phyloP scores from a whole-genome alignment of 2,329 filamentous ascomycete genomes.

The Amesomyces nigricolor region DNA sequence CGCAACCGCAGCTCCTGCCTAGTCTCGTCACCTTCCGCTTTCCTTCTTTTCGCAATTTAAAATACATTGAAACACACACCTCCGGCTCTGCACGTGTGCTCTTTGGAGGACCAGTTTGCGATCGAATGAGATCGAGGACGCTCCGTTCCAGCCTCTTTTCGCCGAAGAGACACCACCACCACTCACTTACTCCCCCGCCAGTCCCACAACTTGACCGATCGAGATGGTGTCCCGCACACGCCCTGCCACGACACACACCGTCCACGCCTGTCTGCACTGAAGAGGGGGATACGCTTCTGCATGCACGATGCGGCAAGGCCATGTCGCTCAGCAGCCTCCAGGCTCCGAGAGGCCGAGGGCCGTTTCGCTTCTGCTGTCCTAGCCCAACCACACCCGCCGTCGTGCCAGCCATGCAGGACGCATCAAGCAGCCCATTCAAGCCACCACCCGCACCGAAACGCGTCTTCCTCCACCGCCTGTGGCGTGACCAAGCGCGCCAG shows the following conservation, averaged over 20 bases:
- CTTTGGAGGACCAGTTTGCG: slow-evolving; percentile 19
- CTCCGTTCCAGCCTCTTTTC: slow-evolving; percentile 1
- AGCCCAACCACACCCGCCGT: slow-evolving; percentile 21
- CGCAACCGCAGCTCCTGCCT: not conserved
- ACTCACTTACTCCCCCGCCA: not conserved
- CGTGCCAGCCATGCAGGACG: slow-evolving; percentile 15
- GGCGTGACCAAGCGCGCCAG: slow-evolving; percentile 7
- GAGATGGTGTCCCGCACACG: slow-evolving; percentile 14
- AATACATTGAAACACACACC: slow-evolving; percentile 22
- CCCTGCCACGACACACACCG: slow-evolving; percentile 16
- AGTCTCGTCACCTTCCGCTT: slow-evolving; percentile 6
- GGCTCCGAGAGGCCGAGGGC: not conserved
- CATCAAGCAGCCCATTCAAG: slow-evolving; percentile 8
- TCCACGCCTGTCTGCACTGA: slow-evolving; percentile 3
- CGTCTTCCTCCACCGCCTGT: slow-evolving; percentile 14
- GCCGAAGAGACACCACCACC: not conserved
- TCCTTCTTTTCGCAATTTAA: slow-evolving; percentile 1
- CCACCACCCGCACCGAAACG: slow-evolving; percentile 11
- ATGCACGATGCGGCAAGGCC: slow-evolving; percentile 23
- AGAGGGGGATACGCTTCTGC: not conserved
- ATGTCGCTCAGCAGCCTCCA: slow-evolving; percentile 11
- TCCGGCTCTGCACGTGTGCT: slow-evolving; percentile 21
- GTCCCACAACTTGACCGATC: slow-evolving; percentile 3
- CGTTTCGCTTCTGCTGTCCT: slow-evolving; percentile 10
- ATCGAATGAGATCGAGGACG: slow-evolving; percentile 22